Conservation (phyloP, 202 grass and related monocot species). For the Eragrostis tef region DNA sequence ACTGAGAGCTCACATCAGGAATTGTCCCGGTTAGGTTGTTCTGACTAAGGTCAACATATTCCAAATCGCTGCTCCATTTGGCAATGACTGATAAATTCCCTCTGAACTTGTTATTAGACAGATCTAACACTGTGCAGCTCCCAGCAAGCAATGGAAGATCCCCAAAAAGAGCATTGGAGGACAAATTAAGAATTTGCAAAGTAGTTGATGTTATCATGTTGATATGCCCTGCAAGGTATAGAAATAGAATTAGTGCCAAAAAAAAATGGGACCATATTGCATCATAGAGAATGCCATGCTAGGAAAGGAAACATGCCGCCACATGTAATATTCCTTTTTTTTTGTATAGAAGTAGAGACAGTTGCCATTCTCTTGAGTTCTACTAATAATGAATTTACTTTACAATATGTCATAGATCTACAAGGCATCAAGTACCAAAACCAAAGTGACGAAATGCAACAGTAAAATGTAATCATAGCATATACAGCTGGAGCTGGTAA, state of each 20-base stretch:
- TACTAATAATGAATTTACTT: not conserved
- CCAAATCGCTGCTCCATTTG: constrained; percentile 85
- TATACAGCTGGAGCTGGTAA: constrained; percentile 29
- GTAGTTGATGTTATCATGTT: constrained; percentile 99
- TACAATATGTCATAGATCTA: not conserved
- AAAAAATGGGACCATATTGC: not conserved
- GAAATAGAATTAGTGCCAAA: constrained; percentile 39
- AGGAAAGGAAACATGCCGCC: constrained; percentile 14
- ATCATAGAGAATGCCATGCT: constrained; percentile 5
- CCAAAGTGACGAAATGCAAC: constrained; percentile 27
- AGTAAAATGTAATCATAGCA: constrained; percentile 6
- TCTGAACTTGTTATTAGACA: constrained; percentile 90
- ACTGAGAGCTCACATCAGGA: constrained; percentile 79
- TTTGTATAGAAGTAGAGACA: not conserved
- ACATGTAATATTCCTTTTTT: not conserved
- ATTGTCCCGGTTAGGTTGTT: constrained; percentile 78
- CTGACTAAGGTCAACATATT: constrained; percentile 87
- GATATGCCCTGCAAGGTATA: constrained; percentile 74
- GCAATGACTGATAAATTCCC: constrained; percentile 83
- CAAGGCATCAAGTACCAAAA: not conserved
- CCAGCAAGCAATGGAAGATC: constrained; percentile 84
- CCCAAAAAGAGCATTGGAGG: constrained; percentile 88
- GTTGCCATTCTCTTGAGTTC: constrained; percentile 6
- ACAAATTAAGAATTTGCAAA: constrained; percentile 83
- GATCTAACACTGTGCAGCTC: constrained; percentile 84